A percentile compares a stretch with the other conserved stretches of the same genome.
These are phyloP conservation scores for rapeseed (Brassica napus) DNA, from an alignment of 345 rosid species.

Conservation along the genomic window Da-Ae NC_063439.1:9363501-9364000, in stretches of 20 bases:
- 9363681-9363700: too few species aligned
- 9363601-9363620: background rate
- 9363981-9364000: too few species aligned
- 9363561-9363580: conserved; percentile 15
- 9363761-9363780: background rate
- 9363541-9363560: conserved; percentile 10
- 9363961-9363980: too few species aligned
- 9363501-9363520: conserved; percentile 7
- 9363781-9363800: background rate
- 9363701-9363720: background rate
- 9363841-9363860: background rate
- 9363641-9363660: background rate
- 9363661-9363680: too few species aligned
- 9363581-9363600: background rate
- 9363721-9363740: background rate
- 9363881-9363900: too few species aligned
- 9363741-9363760: background rate
- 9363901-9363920: background rate
- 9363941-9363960: too few species aligned
- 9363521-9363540: conserved; percentile 7
- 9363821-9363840: background rate
- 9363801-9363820: background rate
- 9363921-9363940: background rate
- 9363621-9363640: background rate
- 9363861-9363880: background rate